Conservation (phyloP, 768 basidiomycete genomes). For the Boletus reticulatus region DNA sequence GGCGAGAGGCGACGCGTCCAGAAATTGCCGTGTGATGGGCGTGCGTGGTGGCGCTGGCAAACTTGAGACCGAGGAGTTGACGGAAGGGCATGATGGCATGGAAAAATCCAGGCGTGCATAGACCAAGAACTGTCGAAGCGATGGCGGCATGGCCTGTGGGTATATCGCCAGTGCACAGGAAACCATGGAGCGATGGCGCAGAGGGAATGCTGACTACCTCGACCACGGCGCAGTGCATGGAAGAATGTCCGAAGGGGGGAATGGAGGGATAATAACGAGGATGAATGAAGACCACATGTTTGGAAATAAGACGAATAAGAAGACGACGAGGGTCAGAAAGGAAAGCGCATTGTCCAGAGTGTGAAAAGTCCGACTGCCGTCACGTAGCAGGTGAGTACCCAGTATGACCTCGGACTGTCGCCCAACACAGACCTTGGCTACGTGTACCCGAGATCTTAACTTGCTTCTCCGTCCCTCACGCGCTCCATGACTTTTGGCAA, state of each 20-base stretch:
- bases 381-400: slow-evolving; percentile 13
- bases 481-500: slow-evolving; percentile 29
- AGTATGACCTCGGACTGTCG: slow-evolving; percentile 23
- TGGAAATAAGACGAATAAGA: slow-evolving; percentile 26
- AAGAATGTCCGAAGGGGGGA: slow-evolving; percentile 23
- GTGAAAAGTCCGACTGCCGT: slow-evolving; percentile 28
- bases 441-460: slow-evolving; percentile 1
- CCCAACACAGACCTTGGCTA: slow-evolving; percentile 17
- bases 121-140: slow-evolving; percentile 15
- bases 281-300: slow-evolving; percentile 23
- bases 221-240: slow-evolving; percentile 15
- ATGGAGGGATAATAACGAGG: slow-evolving; percentile 20
- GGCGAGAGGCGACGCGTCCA: slow-evolving; percentile 3
- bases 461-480: slow-evolving; percentile 19
- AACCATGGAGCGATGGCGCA: slow-evolving; percentile 7
- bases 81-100: slow-evolving; percentile 20
- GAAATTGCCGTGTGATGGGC: slow-evolving; percentile 13
- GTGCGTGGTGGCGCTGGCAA: not conserved
- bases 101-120: slow-evolving; percentile 21
- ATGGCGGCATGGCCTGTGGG: slow-evolving; percentile 19
- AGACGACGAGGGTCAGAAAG: slow-evolving; percentile 15
- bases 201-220: slow-evolving; percentile 16
- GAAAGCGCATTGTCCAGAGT: slow-evolving; percentile 25
- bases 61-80: slow-evolving; percentile 24
- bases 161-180: slow-evolving; percentile 18